phyloP scores from a whole-genome alignment of 768 basidiomycete genomes.

The Botryobasidium botryosum region DNA sequence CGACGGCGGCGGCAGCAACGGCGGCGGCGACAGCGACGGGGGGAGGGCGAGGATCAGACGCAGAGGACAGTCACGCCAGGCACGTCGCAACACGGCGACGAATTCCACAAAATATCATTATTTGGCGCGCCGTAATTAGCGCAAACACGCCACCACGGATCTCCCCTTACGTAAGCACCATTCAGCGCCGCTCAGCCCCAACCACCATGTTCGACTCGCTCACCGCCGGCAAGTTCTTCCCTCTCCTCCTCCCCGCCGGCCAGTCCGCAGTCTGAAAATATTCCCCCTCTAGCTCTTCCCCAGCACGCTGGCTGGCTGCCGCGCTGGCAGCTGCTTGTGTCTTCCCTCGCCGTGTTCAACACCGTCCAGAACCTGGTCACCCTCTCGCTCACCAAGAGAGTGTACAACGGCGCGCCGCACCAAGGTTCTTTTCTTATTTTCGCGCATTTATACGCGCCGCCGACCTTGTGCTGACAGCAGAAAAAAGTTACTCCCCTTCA shows the following conservation, averaged over 20 bases:
- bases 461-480: neutral
- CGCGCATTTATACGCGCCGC: conserved; percentile 2
- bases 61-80: conserved; percentile 17
- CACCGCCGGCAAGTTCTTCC: too few relatives aligned
- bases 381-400: conserved; percentile 52
- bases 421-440: conserved; percentile 16
- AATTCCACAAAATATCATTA: too few relatives aligned
- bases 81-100: too few relatives aligned
- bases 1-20: conserved; percentile 2
- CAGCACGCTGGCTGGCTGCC: conserved; percentile 55
- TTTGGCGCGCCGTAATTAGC: too few relatives aligned
- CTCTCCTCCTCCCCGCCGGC: too few relatives aligned
- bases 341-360: conserved; percentile 70
- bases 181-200: too few relatives aligned
- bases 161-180: too few relatives aligned
- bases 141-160: too few relatives aligned
- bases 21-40: conserved; percentile 3
- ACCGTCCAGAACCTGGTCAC: conserved; percentile 67
- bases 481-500: conserved; percentile 81
- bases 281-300: conserved; percentile 58
- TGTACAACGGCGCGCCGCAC: conserved; percentile 40
- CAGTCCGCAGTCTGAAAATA: too few relatives aligned
- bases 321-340: conserved; percentile 74
- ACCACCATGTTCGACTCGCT: too few relatives aligned
- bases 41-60: conserved; percentile 6